Evolutionary conservation across 345 rosid species (phyloP).

Genomic region (Citrus cavaleriei): DNA sequence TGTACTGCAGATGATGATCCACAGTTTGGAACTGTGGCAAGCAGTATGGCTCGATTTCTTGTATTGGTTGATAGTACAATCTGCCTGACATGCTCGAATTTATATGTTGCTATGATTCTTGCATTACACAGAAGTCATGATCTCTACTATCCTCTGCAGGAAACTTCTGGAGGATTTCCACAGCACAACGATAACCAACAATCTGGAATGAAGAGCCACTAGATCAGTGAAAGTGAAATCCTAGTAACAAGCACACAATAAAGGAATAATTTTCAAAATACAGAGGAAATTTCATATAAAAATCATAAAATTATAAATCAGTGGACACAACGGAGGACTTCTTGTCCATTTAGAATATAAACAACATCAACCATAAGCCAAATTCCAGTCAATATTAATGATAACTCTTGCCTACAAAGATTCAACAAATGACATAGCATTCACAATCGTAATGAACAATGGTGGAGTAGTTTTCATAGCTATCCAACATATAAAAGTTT

Average conservation of each 20-base stretch:
- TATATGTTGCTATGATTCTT: constrained; percentile 31
- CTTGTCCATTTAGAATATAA: background rate
- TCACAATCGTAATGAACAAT: background rate
- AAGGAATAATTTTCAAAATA: background rate
- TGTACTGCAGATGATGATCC: constrained; percentile 28
- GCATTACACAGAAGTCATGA: constrained; percentile 23
- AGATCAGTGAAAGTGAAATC: background rate
- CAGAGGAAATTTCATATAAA: background rate
- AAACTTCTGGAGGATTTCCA: background rate
- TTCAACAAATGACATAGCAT: background rate
- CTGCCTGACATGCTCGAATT: constrained; percentile 39
- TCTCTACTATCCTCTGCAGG: background rate
- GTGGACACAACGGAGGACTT: background rate
- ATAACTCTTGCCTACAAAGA: background rate
- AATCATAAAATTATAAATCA: background rate
- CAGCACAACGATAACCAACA: background rate
- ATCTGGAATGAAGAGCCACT: constrained; percentile 18
- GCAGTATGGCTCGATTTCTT: constrained; percentile 39
- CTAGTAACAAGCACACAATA: background rate
- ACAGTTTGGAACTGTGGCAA: constrained; percentile 37
- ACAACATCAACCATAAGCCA: constrained; percentile 4
- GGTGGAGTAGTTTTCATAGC: background rate
- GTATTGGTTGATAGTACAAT: constrained; percentile 34
- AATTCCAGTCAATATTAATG: constrained; percentile 5
- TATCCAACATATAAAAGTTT: background rate